phyloP scores from a whole-genome alignment of 495 filamentous ascomycete genomes.

The Lophiotrema nucula region DNA sequence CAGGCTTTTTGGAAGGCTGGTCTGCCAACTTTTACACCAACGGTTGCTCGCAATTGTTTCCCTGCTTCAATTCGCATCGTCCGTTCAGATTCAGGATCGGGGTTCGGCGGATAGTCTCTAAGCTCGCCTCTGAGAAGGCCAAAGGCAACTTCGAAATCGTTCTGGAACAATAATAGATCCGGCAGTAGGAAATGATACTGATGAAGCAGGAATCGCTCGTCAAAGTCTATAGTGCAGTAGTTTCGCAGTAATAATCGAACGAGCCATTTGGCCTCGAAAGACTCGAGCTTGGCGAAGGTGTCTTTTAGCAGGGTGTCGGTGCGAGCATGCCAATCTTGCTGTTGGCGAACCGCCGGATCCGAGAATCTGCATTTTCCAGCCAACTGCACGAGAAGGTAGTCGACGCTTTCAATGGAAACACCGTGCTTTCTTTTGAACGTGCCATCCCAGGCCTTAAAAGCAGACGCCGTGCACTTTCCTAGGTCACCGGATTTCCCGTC shows the following conservation, averaged over 20 bases:
- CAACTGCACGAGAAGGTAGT: conserved; percentile 15
- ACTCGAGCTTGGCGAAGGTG: conserved; percentile 60
- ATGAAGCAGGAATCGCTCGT: conserved; percentile 41
- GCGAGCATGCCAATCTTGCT: conserved; percentile 1
- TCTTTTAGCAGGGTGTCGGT: conserved; percentile 22
- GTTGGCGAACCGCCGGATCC: conserved; percentile 12
- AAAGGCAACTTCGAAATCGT: conserved; percentile 56
- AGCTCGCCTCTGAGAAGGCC: conserved; percentile 47
- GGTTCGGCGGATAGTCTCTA: conserved; percentile 43
- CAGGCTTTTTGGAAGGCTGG: conserved; percentile 72
- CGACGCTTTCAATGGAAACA: conserved; percentile 11
- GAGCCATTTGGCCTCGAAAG: conserved; percentile 84
- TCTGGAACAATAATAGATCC: conserved; percentile 64
- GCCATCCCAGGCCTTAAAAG: conserved; percentile 18
- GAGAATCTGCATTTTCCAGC: conserved; percentile 27
- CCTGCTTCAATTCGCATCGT: conserved; percentile 44
- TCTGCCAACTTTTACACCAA: conserved; percentile 74
- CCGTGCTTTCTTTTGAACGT: conserved; percentile 14
- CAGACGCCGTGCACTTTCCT: conserved; percentile 8
- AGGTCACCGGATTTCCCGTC: conserved; percentile 13
- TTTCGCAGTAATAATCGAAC: conserved; percentile 78
- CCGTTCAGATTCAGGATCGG: conserved; percentile 41
- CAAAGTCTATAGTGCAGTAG: conserved; percentile 60
- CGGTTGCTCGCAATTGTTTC: conserved; percentile 55
- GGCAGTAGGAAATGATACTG: conserved; percentile 49